Evolutionary conservation across 805 yeast genomes (phyloP).

Genomic region (Candida takata): DNA sequence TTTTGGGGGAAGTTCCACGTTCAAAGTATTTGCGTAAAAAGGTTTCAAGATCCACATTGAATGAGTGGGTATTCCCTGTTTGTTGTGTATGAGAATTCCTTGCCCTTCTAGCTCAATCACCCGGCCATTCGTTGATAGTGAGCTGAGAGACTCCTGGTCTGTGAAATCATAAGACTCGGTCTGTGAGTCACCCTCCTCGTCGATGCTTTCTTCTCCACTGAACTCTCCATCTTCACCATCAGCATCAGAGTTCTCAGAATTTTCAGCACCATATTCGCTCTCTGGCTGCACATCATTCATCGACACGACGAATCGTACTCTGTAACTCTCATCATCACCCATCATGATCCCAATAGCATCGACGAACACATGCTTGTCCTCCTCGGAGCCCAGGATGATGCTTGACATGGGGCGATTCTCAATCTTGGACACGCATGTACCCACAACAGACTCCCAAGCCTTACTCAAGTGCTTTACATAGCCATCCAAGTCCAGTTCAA

Average conservation of each 20-base stretch:
- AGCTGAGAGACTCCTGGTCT: slow-evolving; percentile 27
- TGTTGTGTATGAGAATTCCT: slow-evolving; percentile 75
- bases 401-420: slow-evolving; percentile 49
- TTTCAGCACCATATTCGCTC: slow-evolving; percentile 7
- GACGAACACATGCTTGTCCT: slow-evolving; percentile 61
- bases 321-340: slow-evolving; percentile 66
- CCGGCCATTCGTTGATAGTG: slow-evolving; percentile 50
- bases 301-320: slow-evolving; percentile 62
- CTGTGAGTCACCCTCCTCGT: background rate
- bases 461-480: slow-evolving; percentile 66
- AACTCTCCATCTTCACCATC: slow-evolving; percentile 14
- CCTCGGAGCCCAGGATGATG: slow-evolving; percentile 56
- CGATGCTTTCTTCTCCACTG: slow-evolving; percentile 8
- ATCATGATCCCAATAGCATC: slow-evolving; percentile 68
- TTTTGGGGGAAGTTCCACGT: slow-evolving; percentile 61
- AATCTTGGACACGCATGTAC: slow-evolving; percentile 53
- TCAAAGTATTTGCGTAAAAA: slow-evolving; percentile 54
- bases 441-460: slow-evolving; percentile 75
- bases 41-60: slow-evolving; percentile 93
- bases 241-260: slow-evolving; percentile 11
- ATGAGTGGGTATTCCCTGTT: slow-evolving; percentile 57
- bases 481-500: slow-evolving; percentile 80
- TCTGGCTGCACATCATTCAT: slow-evolving; percentile 26
- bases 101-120: slow-evolving; percentile 83
- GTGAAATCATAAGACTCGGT: slow-evolving; percentile 12